Evolutionary conservation across 192 early-diverging fungal genomes (phyloP), one percentile per base, ranked within the genome.

Genomic region (Coemansia biformis): DNA sequence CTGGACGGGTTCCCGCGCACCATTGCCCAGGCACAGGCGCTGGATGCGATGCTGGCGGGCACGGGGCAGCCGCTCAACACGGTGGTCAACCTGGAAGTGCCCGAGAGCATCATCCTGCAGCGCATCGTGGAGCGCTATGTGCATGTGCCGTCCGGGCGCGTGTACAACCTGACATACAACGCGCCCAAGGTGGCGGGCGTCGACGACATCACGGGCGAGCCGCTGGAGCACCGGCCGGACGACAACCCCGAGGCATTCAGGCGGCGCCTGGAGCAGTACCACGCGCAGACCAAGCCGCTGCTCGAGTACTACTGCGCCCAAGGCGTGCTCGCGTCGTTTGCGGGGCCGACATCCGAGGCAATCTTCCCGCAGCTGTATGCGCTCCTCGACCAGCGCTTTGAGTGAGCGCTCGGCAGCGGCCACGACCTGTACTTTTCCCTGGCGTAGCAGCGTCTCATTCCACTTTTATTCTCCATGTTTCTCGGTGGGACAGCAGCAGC

Each of bases 191-290:
- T 68, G 9, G 43, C 69, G 12, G 92, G 92, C 11, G 13, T 75
- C 9, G 95, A 98, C 59, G 95, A 98, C 56, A 66, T 91, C 10
- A 98, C 95, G n/a, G 91, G 92, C 21, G 95, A 98, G 58, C 84
- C 81, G 15, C 70, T 98, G 29, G 78, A 85, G 29, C 87, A 90
- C 52, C 79, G 94, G 6, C 76, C 86, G 4, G 94, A 95, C 64
- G 92, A 94, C 48, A 90, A 88, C 43, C 80, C 85, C 26, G 88
- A 93, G 58, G 81, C 81, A 10, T 87, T 97, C 68, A 81, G 77
- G 65, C 70, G 79, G 32, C 83, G 93, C 9, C 66, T 96, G 23
- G 65, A 83, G 37, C 81, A 84, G 57, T 90, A 95, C 68, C 74
- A 90, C 38, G 59, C 74, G 36, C 60, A 85, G 66, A 92, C 91